Base-by-base conservation (phyloP, 108 stramenopile genomes). In the Tribonema minus region DNA sequence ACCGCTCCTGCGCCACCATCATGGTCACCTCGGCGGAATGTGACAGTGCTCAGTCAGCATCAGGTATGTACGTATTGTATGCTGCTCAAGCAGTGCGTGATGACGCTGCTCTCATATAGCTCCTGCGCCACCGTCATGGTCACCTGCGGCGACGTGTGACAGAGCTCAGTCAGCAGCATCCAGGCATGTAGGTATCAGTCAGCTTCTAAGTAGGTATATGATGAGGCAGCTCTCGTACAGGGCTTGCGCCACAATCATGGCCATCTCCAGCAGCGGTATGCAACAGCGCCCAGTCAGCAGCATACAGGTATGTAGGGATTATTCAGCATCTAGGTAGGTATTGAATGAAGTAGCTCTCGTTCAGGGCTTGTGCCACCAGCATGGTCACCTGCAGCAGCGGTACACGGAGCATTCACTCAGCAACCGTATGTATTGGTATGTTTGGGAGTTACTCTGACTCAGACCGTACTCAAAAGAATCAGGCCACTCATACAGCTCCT, bases 1-100 rank as follows among this genome's bases (percentile, higher is more conserved):
- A 92, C 3, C 90, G 81, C 58, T 80, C 75, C 81, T 93, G 92
- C 20, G 92, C 92, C 36, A 81, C 58, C 30, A 66, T 68, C 92
- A 93, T 93, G 30, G 90, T 90, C 66, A 83, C 61, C 41, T 28
- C 40, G 15, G 20, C 15, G 15, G 20, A 15, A 20, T 54, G 46
- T 54, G 46, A 20, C 46, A 54, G 20, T 54, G 46, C 46, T n/a
- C n/a, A n/a, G n/a, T n/a, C n/a, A n/a, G n/a, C n/a, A n/a, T n/a
- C n/a, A n/a, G n/a, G n/a, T n/a, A n/a, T n/a, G n/a, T n/a, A n/a
- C n/a, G n/a, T n/a, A n/a, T n/a, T n/a, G n/a, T n/a, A n/a, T n/a
- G n/a, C n/a, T n/a, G n/a, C n/a, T n/a, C n/a, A n/a, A n/a, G n/a
- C n/a, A n/a, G n/a, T n/a, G n/a, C 46, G 74, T 76, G 28, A 76